Evolutionary conservation across 192 early-diverging fungal genomes (phyloP), one percentile per base, ranked within the genome.

Genomic region (Gigaspora rosea): DNA sequence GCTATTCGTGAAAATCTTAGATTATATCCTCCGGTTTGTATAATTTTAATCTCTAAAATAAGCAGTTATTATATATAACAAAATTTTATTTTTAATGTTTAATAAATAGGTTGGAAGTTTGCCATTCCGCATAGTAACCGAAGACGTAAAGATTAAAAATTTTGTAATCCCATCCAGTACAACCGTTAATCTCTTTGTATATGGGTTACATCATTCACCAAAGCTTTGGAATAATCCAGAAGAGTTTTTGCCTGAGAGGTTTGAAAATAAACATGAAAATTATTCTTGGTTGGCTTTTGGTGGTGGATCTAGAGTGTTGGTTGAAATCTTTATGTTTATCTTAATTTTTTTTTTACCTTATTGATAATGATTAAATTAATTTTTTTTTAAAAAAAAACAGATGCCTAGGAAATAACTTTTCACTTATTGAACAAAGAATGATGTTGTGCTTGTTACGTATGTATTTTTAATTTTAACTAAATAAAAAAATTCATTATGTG

Each of bases 11-110:
- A 62, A 62, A 62, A 62, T 15, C 13, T 62, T 6, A 62, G 59
- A 35, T 62, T 62, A 62, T 35, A 62, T 62, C 59, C 59, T 62
- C 59, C 59, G 15, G 59, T 62, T n/a, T 32, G 18, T 35, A 62
- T 62, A 33, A 59, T 57, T 57, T 9, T 5, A 15, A 20, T 57
- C 1, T 7, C n/a, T 57, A 20, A 15, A 57, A 15, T 57, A 20
- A 20, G 5, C 1, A 8, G 22, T 20, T 27, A 27, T 1, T 27
- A 1, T 27, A 27, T 27, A 27, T 27, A n/a, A 18, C 16, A 58
- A 27, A 27, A 27, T 27, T n/a, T 18, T 58, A 20, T n/a, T 58
- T 58, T 58, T n/a, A 20, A 1, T 20, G 8, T 20, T 20, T 20
- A 58, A 20, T 20, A 20, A 7, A n/a, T 59, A 59, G 58, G 58